Base-by-base conservation (phyloP, 805 yeast species). In the Hanseniaspora opuntiae region DNA sequence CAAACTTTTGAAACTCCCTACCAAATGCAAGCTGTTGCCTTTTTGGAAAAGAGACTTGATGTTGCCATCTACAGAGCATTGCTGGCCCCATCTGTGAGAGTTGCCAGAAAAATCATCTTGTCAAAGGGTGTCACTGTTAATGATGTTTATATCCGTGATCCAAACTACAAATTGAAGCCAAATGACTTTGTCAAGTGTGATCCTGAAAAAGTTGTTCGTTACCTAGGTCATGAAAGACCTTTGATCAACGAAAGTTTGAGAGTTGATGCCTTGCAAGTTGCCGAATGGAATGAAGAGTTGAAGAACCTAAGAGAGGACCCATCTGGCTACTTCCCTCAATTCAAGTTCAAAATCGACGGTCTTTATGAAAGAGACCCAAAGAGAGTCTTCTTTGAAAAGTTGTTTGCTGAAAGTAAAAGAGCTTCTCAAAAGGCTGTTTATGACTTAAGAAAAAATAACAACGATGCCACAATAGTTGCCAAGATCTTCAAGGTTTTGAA, bases 61-160 rank as follows among this genome's bases (percentile, higher is more conserved):
- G 78, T 84, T 64, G 97, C 96, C 2, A 62, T 90, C 11, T 93
- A 86, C 71, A 81, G 98, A 68, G 74, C 96, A 19, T 75, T 90
- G 84, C 88, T 90, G 71, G 96, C 97, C 5, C 78, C 95, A 5
- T 84, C 95, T 8, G 79, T 87, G 3, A 81, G 97, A 73, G 97
- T 90, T 69, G 96, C 98, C 2, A 78, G 96, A 60, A 88, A 85
- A 64, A 87, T 84, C 62, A 81, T 93, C 56, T 67, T 85, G 16
- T 80, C 79, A 46, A 95, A 95, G 1, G 73, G 82, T 58, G 97
- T 90, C 12, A 71, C 74, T 58, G 97, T 90, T 39, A 93, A 90
- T 64, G 97, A 96, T 10, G 76, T 82, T 36, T 73, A 71, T 16
- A 82, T 89, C 56, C 77, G 75, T 60, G 86, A 84, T 60, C 95